phyloP scores from a whole-genome alignment of 345 rosid genomes.

The Eucalyptus tenuipes region DNA sequence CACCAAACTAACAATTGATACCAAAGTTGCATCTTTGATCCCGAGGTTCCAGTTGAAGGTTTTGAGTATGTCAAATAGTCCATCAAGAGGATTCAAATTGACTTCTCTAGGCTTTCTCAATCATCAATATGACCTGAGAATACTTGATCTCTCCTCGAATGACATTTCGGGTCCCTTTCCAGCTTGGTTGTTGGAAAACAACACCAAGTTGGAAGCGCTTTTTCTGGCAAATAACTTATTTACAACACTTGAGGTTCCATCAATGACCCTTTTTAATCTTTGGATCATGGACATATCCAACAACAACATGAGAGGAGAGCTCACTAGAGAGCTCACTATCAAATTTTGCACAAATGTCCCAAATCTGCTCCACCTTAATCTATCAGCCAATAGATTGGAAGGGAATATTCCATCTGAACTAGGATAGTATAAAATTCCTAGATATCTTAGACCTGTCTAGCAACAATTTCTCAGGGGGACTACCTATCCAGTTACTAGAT shows the following conservation, averaged over 20 bases:
- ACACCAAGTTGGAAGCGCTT: rapidly evolving
- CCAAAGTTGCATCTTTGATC: background rate
- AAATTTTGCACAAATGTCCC: background rate
- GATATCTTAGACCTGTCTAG: rapidly evolving
- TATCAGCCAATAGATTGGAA: background rate
- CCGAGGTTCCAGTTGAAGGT: background rate
- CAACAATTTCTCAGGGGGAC: background rate
- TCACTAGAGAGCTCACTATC: background rate
- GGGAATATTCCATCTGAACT: background rate
- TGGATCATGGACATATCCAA: rapidly evolving
- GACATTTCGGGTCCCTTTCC: background rate
- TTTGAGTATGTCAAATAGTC: background rate
- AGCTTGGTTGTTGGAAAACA: background rate
- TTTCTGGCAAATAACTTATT: background rate
- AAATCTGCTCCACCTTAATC: rapidly evolving
- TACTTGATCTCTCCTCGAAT: rapidly evolving
- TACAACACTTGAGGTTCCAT: rapidly evolving
- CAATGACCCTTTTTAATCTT: background rate
- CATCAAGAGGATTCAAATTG: rapidly evolving
- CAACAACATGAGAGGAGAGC: background rate
- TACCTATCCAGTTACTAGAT: background rate
- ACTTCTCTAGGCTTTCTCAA: background rate
- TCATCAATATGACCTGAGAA: background rate
- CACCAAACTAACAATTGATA: background rate
- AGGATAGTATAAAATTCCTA: too few relatives aligned